Conservation (phyloP, 139 green algal genomes). For the Cymbomonas tetramitiformis region DNA sequence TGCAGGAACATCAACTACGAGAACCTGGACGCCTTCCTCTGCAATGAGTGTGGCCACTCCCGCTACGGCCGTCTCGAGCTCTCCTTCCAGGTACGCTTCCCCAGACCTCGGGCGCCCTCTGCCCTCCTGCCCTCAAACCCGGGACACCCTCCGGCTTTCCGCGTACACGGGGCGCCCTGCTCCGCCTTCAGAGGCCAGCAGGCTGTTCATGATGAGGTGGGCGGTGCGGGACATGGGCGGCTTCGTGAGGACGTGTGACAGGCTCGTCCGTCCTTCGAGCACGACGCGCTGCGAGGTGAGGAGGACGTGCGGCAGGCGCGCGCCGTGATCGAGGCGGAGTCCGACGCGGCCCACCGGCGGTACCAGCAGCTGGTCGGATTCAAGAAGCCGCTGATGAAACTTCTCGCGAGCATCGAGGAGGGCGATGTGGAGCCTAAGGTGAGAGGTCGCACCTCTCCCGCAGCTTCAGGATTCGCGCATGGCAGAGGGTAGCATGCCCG, state of each 20-base stretch:
- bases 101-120: no score
- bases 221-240: no score
- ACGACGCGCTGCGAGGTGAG: not conserved
- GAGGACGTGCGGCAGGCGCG: constrained; percentile 15
- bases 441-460: not conserved
- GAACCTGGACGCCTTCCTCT: constrained; percentile 39
- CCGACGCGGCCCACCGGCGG: constrained; percentile 18
- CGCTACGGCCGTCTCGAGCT: constrained; percentile 36
- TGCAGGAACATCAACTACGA: constrained; percentile 51
- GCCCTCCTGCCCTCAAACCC: no score
- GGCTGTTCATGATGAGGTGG: constrained; percentile 19
- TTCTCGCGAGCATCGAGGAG: constrained; percentile 21
- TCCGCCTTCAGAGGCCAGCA: constrained; percentile 22
- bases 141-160: no score
- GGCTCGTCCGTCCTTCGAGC: no score
- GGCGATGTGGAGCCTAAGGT: not conserved
- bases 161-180: no score
- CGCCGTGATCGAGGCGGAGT: constrained; percentile 25
- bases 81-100: constrained; percentile 1
- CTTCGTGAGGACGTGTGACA: no score
- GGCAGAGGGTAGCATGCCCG: no score
- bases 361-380: constrained; percentile 29
- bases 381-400: constrained; percentile 24
- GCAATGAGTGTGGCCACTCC: constrained; percentile 42
- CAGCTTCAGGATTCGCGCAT: not conserved